Evolutionary conservation across 1,284 basidiomycete species (phyloP).

Genomic region (Moesziomyces globuligerus): DNA sequence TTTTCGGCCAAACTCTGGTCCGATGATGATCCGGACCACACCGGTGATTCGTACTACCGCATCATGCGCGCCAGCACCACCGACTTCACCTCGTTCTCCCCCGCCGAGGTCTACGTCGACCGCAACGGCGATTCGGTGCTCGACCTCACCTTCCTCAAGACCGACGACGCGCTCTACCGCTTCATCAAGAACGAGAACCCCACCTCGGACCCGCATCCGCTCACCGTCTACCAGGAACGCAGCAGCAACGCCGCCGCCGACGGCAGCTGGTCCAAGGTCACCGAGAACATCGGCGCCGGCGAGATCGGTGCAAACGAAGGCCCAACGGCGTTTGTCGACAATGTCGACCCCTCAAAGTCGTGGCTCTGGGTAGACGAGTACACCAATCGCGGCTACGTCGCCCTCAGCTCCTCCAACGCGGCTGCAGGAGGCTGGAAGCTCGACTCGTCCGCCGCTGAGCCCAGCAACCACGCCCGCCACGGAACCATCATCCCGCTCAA

Average conservation of each 20-base stretch:
- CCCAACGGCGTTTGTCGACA: constrained; percentile 17
- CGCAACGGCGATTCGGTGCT: constrained; percentile 8
- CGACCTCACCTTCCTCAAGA: constrained; percentile 20
- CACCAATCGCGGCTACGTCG: constrained; percentile 15
- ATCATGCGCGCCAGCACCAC: constrained; percentile 17
- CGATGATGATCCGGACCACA: constrained; percentile 4
- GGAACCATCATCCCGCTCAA: constrained; percentile 21
- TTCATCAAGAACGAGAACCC: constrained; percentile 32
- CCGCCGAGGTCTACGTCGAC: constrained; percentile 14
- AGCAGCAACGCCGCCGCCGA: constrained; percentile 6
- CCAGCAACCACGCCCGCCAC: constrained; percentile 18
- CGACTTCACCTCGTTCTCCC: constrained; percentile 15
- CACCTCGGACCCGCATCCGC: constrained; percentile 15
- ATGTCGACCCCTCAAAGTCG: constrained; percentile 1
- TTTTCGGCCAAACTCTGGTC: constrained; percentile 12
- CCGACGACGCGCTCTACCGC: constrained; percentile 8
- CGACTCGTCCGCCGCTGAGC: not conserved
- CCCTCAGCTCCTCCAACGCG: constrained; percentile 6
- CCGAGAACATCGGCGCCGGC: constrained; percentile 14
- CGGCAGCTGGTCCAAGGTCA: constrained; percentile 16
- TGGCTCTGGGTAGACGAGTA: constrained; percentile 25
- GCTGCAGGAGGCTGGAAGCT: constrained; percentile 10
- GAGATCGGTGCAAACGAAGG: constrained; percentile 11
- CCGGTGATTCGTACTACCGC: constrained; percentile 3
- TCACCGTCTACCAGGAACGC: constrained; percentile 18